These are phyloP conservation scores for Sutorius eximius DNA, from an alignment of 1,284 basidiomycete species.

Conservation along the genomic window DNA sequence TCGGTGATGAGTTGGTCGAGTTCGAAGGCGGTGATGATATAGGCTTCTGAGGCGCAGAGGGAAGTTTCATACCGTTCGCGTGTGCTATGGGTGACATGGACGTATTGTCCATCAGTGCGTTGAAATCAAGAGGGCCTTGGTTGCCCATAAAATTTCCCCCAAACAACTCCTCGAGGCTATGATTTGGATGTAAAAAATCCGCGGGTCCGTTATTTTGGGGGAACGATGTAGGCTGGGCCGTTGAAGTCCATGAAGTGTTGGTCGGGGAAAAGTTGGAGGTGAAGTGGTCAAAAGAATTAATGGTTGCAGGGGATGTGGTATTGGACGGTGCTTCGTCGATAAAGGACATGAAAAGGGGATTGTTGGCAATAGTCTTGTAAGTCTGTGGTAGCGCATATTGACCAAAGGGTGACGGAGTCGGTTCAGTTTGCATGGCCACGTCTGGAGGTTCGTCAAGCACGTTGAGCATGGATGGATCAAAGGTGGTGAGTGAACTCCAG, in stretches of 20 bases:
- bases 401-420: slow-evolving; percentile 43
- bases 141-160: slow-evolving; percentile 50
- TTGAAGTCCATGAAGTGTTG: slow-evolving; percentile 35
- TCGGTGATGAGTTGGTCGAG: slow-evolving; percentile 29
- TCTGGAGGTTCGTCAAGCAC: slow-evolving; percentile 58
- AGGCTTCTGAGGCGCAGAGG: slow-evolving; percentile 17
- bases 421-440: slow-evolving; percentile 58
- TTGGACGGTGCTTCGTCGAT: slow-evolving; percentile 48
- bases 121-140: slow-evolving; percentile 45
- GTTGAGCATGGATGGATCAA: slow-evolving; percentile 62
- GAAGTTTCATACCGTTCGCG: slow-evolving; percentile 23
- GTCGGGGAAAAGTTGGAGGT: slow-evolving; percentile 26
- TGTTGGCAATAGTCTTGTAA: slow-evolving; percentile 75
- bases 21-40: slow-evolving; percentile 26
- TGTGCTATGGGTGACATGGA: slow-evolving; percentile 52
- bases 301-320: slow-evolving; percentile 21
- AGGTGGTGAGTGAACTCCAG: slow-evolving; percentile 61
- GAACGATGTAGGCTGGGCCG: slow-evolving; percentile 41
- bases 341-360: slow-evolving; percentile 79
- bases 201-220: slow-evolving; percentile 20
- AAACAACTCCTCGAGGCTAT: slow-evolving; percentile 62
- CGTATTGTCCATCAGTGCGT: slow-evolving; percentile 43
- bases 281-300: slow-evolving; percentile 26
- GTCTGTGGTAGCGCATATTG: slow-evolving; percentile 39
- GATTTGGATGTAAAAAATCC: slow-evolving; percentile 36